Conservation (phyloP, 768 basidiomycete genomes). For the Lentinula edodes region DNA sequence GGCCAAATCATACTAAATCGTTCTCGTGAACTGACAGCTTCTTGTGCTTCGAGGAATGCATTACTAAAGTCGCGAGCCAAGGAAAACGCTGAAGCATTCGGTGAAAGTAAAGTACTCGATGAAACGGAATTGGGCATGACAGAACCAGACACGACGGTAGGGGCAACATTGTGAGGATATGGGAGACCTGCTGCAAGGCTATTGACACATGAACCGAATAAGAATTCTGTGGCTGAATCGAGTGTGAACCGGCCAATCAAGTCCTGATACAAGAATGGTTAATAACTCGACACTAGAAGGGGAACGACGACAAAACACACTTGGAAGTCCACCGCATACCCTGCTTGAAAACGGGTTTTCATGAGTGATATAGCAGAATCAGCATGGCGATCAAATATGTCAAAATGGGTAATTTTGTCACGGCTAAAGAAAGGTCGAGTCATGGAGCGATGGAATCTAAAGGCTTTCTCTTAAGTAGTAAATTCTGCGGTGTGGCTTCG, state of each 20-base stretch:
- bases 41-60: slow-evolving; percentile 46
- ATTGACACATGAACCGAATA: slow-evolving; percentile 56
- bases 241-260: slow-evolving; percentile 59
- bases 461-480: not conserved
- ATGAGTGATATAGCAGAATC: slow-evolving; percentile 36
- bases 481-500: not conserved
- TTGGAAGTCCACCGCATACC: slow-evolving; percentile 56
- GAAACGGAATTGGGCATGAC: slow-evolving; percentile 14
- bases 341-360: slow-evolving; percentile 41
- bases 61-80: slow-evolving; percentile 36
- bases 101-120: slow-evolving; percentile 14
- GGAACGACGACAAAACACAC: slow-evolving; percentile 18
- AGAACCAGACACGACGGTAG: not conserved
- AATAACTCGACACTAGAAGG: not conserved
- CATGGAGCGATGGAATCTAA: slow-evolving; percentile 57
- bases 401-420: slow-evolving; percentile 55
- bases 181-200: slow-evolving; percentile 46
- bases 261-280: slow-evolving; percentile 28
- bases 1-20: slow-evolving; percentile 50
- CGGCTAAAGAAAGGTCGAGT: slow-evolving; percentile 61
- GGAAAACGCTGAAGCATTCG: not conserved
- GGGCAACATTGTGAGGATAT: slow-evolving; percentile 39
- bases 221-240: slow-evolving; percentile 61
- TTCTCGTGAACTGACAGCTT: slow-evolving; percentile 34
- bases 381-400: slow-evolving; percentile 53